These are phyloP conservation scores for Firmiana major DNA, from an alignment of 345 rosid species.

Conservation along the genomic window DNA sequence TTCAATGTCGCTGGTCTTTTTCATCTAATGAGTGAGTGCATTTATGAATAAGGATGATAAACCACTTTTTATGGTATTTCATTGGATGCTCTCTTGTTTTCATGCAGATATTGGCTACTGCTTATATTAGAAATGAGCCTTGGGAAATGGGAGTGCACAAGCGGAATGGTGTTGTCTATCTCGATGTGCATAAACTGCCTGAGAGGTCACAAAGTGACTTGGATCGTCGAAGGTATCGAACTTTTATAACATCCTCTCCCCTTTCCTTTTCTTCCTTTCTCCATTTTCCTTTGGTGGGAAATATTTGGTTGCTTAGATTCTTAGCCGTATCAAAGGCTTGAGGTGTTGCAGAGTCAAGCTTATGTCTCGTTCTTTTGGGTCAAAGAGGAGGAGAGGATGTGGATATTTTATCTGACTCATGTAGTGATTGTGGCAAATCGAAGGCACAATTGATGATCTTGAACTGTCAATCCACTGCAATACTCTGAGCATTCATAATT, in stretches of 20 bases:
- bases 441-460: neutral
- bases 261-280: neutral
- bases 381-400: neutral
- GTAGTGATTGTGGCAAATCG: neutral
- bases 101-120: constrained; percentile 76
- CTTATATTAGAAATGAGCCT: constrained; percentile 76
- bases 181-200: constrained; percentile 91
- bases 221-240: constrained; percentile 75
- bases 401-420: neutral
- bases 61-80: neutral
- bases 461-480: neutral
- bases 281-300: neutral
- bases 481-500: neutral
- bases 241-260: neutral
- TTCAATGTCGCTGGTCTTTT: neutral
- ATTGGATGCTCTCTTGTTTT: constrained; percentile 12
- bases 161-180: constrained; percentile 89
- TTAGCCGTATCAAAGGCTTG: neutral
- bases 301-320: neutral
- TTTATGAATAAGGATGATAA: neutral
- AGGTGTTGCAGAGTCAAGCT: neutral
- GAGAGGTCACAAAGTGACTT: constrained; percentile 79
- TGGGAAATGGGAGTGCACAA: constrained; percentile 99
- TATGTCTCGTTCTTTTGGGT: constrained; percentile 1
- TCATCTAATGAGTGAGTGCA: neutral